Percentiles rank a stretch among this genome's conserved stretches.
Evolutionary conservation across 2,329 filamentous ascomycete species (phyloP).

Genomic region (Pseudogymnoascus sp.): DNA sequence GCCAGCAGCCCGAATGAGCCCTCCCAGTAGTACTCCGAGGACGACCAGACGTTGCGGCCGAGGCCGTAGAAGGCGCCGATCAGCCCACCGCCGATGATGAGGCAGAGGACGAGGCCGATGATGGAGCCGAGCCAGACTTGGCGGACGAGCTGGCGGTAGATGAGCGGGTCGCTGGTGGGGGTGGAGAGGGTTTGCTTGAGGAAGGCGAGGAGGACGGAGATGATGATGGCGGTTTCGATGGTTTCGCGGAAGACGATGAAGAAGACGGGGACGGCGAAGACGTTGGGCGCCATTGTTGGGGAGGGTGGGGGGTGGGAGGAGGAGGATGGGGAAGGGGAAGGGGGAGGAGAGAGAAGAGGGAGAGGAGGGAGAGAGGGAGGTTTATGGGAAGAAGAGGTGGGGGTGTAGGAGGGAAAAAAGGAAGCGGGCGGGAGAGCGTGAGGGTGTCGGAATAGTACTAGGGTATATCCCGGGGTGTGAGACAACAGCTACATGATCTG

Average conservation of each 20-base stretch:
- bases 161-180: conserved; percentile 46
- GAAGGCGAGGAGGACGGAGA: conserved; percentile 79
- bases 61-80: conserved; percentile 60
- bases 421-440: neutral
- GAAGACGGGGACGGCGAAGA: conserved; percentile 75
- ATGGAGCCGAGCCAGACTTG: conserved; percentile 56
- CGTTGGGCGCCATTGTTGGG: conserved; percentile 49
- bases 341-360: neutral
- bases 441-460: neutral
- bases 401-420: neutral
- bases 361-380: neutral
- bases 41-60: conserved; percentile 57
- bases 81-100: conserved; percentile 50
- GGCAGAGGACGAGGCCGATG: conserved; percentile 44
- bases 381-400: neutral
- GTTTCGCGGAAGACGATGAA: conserved; percentile 86
- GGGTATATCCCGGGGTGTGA: neutral
- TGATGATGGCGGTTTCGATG: conserved; percentile 74
- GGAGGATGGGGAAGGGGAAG: too few relatives aligned
- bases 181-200: conserved; percentile 69
- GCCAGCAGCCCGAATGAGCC: conserved; percentile 70
- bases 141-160: conserved; percentile 57
- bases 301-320: neutral
- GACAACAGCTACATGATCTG: neutral
- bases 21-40: conserved; percentile 70